Percentiles rank a stretch among this genome's conserved stretches.
These are phyloP conservation scores for Wickerhamiella alocasiicola DNA, from an alignment of 805 yeast genomes.

Conservation along the genomic window DNA sequence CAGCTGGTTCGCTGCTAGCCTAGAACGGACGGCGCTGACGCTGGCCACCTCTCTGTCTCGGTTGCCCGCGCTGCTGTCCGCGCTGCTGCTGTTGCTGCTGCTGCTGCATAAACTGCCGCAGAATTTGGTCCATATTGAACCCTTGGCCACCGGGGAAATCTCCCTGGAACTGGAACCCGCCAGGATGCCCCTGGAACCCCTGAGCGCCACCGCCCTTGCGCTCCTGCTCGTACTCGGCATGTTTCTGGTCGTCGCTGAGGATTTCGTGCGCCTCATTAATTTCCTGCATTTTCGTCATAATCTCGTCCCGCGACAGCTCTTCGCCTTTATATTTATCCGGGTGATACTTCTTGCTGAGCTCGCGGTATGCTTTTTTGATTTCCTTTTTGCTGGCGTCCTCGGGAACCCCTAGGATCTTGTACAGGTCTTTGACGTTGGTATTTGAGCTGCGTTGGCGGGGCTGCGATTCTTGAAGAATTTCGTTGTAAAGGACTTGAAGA, in stretches of 20 bases:
- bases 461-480: slow-evolving; percentile 22
- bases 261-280: slow-evolving; percentile 89
- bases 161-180: slow-evolving; percentile 10
- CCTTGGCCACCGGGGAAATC: slow-evolving; percentile 6
- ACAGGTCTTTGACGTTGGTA: slow-evolving; percentile 48
- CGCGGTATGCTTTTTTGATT: slow-evolving; percentile 70
- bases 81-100: slow-evolving; percentile 1
- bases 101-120: slow-evolving; percentile 6
- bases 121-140: slow-evolving; percentile 1
- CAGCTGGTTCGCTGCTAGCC: too few species aligned
- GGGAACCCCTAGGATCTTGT: slow-evolving; percentile 59
- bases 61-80: too few species aligned
- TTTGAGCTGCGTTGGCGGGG: slow-evolving; percentile 15
- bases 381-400: slow-evolving; percentile 56
- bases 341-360: slow-evolving; percentile 67
- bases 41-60: too few species aligned
- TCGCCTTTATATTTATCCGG: slow-evolving; percentile 76
- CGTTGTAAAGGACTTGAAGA: slow-evolving; percentile 20
- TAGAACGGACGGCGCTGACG: too few species aligned
- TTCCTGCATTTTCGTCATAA: slow-evolving; percentile 77
- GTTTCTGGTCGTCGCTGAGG: slow-evolving; percentile 51
- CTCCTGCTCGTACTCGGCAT: slow-evolving; percentile 46
- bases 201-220: slow-evolving; percentile 12
- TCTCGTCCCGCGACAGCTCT: slow-evolving; percentile 51
- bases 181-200: slow-evolving; percentile 12